Evolutionary conservation across 2,329 filamentous ascomycete genomes (phyloP).

Genomic region (Trichoderma brevicompactum): DNA sequence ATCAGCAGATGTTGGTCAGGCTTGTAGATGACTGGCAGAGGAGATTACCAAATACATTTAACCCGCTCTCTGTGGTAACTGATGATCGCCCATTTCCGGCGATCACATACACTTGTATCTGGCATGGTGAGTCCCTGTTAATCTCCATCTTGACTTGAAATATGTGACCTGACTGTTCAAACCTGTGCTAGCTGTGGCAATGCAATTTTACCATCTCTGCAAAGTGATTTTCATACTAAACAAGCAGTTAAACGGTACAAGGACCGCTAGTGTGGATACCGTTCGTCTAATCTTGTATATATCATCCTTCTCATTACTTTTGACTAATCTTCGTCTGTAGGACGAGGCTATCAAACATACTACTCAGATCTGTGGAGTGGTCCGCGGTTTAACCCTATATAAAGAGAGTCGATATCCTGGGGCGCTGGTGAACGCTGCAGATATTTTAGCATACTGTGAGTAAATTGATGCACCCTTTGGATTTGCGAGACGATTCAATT

Average conservation of each 20-base stretch:
- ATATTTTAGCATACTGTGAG: constrained; percentile 15
- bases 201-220: constrained; percentile 27
- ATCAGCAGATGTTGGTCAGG: not conserved
- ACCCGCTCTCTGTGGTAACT: constrained; percentile 10
- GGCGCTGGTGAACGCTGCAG: constrained; percentile 22
- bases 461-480: not conserved
- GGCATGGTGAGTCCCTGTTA: constrained; percentile 12
- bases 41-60: constrained; percentile 11
- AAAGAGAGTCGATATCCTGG: constrained; percentile 13
- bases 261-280: not conserved
- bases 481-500: not conserved
- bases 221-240: constrained; percentile 13
- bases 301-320: not conserved
- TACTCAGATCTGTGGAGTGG: constrained; percentile 1
- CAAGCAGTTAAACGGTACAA: not conserved
- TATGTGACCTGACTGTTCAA: not conserved
- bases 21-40: constrained; percentile 19
- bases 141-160: not conserved
- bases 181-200: constrained; percentile 5
- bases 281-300: not conserved
- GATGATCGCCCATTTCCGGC: constrained; percentile 18
- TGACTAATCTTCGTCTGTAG: not conserved
- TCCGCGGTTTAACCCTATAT: constrained; percentile 14
- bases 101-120: constrained; percentile 23
- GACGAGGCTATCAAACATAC: not conserved